These are phyloP conservation scores for Gracilaria domingensis DNA, from an alignment of 23 red algal species.

Conservation along the genomic window DNA sequence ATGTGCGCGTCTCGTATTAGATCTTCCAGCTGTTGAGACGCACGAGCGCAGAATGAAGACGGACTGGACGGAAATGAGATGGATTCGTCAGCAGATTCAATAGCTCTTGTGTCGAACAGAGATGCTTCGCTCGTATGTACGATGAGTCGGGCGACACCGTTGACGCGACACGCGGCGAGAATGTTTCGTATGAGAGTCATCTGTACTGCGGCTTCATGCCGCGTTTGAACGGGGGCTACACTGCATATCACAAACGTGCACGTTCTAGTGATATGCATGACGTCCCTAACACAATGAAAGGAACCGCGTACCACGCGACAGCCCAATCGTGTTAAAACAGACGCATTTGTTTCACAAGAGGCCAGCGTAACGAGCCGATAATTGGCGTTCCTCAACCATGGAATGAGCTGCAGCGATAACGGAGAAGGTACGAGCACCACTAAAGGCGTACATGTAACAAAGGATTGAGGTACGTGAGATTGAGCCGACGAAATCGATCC, in stretches of 20 bases:
- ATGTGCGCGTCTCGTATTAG: conserved; percentile 17
- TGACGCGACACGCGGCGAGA: conserved; percentile 36
- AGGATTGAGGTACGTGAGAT: not conserved
- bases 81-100: not conserved
- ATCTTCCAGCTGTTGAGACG: conserved; percentile 4
- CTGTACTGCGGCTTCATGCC: not conserved
- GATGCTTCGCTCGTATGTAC: conserved; percentile 9
- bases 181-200: conserved; percentile 8
- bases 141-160: conserved; percentile 1
- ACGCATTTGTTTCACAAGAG: not conserved
- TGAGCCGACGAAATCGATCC: not conserved
- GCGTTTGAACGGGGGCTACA: not conserved
- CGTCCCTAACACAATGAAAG: not conserved
- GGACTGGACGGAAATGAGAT: not conserved
- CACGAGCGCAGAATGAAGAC: not conserved
- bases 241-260: conserved; percentile 13
- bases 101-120: conserved; percentile 1
- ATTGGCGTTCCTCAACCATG: not conserved
- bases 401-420: conserved; percentile 21
- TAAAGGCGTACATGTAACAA: conserved; percentile 2
- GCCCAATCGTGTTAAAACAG: not conserved
- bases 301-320: conserved; percentile 4
- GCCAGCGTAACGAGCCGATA: conserved; percentile 6
- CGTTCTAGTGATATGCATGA: conserved; percentile 9
- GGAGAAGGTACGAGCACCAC: conserved; percentile 20